Evolutionary conservation across 306 rosid species (phyloP), one percentile per base, ranked within the genome.

Genomic region (Ochetophila trinervis): DNA sequence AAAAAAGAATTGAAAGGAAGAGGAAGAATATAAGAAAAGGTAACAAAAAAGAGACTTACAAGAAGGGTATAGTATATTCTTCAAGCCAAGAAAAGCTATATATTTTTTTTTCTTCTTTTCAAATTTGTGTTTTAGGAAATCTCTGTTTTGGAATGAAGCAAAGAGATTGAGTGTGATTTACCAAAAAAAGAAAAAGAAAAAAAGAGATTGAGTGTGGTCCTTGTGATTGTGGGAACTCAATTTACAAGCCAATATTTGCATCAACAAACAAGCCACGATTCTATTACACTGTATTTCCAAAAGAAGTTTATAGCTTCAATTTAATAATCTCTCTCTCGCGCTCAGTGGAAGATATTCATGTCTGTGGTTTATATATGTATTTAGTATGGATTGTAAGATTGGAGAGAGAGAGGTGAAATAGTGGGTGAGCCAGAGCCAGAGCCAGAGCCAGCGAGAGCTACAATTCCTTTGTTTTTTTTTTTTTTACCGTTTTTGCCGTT

Each of bases 101-200:
- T 40, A 52, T 61, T 21, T 34, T 27, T 20, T 40, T 55, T 37
- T 54, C 44, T 17, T 50, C 35, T 37, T 32, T 23, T 44, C 27
- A 22, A 10, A 42, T 15, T 27, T 27, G 32, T 27, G 32, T 4
- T 27, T 27, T 2, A 67, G 73, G 69, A 81, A 81, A 69, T 19
- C 80, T 64, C 50, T 35, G 78, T 65, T 77, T 83, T 70, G 73
- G 84, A 70, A 82, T 17, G 88, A 88, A 88, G 91, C 88, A 80
- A 88, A 48, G 87, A 79, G 91, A 85, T 83, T 51, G 89, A 79
- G 96, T 75, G 82, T 22, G 59, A n/a, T n/a, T n/a, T n/a, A n/a
- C n/a, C n/a, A n/a, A n/a, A n/a, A n/a, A n/a, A n/a, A n/a, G n/a
- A n/a, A n/a, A n/a, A n/a, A n/a, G n/a, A n/a, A n/a, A n/a, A n/a